phyloP scores from a whole-genome alignment of 495 filamentous ascomycete species.

The Penicillium alfredii region DNA sequence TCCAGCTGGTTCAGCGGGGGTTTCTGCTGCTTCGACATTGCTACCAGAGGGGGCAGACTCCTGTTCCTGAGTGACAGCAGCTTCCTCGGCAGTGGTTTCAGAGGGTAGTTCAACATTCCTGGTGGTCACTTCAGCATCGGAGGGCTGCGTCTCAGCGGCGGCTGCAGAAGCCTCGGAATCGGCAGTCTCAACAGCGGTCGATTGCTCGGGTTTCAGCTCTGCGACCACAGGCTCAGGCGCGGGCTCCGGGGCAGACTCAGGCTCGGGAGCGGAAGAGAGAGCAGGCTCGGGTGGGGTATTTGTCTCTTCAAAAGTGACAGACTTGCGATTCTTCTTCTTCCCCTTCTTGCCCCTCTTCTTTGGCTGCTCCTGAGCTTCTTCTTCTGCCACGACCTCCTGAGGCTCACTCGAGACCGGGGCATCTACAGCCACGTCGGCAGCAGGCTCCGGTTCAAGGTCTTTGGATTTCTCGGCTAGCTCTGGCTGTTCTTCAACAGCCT shows the following conservation, averaged over 20 bases:
- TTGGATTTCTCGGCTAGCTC: constrained; percentile 3
- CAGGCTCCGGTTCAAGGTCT: constrained; percentile 5
- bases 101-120: constrained; percentile 1
- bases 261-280: constrained; percentile 13
- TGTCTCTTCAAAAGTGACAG: constrained; percentile 18
- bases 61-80: not conserved
- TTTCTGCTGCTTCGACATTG: constrained; percentile 2
- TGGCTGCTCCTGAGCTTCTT: constrained; percentile 10
- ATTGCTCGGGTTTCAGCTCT: constrained; percentile 12
- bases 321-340: constrained; percentile 34
- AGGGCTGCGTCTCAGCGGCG: constrained; percentile 17
- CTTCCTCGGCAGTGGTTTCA: constrained; percentile 9
- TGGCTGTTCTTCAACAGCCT: constrained; percentile 19
- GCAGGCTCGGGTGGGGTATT: constrained; percentile 8
- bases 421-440: not conserved
- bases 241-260: no score
- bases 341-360: constrained; percentile 30
- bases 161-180: constrained; percentile 13
- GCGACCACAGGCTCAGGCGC: constrained; percentile 7
- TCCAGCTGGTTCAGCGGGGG: not conserved
- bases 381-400: constrained; percentile 11
- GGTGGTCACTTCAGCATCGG: constrained; percentile 4
- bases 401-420: constrained; percentile 1
- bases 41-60: constrained; percentile 1
- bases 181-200: constrained; percentile 8